phyloP scores from a whole-genome alignment of 176 grass and related monocot genomes.

The Eleusine indica region DNA sequence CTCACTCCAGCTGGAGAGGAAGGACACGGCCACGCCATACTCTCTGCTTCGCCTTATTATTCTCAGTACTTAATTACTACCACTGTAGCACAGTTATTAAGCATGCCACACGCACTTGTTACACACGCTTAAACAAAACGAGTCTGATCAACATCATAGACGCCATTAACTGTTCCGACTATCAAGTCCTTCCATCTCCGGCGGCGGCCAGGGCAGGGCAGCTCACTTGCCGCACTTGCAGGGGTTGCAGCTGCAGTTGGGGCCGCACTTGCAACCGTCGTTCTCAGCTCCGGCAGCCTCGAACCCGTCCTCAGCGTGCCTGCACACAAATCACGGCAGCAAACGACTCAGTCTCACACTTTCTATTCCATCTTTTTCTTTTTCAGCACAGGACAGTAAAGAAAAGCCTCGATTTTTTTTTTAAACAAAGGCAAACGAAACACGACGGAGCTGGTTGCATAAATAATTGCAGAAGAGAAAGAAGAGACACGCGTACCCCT shows the following conservation, averaged over 20 bases:
- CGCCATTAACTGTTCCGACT: neutral
- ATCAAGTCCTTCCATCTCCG: constrained; percentile 1
- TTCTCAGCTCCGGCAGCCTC: constrained; percentile 56
- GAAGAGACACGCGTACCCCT: constrained; percentile 38
- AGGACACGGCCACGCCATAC: no score
- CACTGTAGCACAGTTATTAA: neutral
- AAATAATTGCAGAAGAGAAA: neutral
- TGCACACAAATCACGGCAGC: neutral
- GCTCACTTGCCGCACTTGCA: constrained; percentile 75
- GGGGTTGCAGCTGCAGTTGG: constrained; percentile 71
- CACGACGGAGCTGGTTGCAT: no score
- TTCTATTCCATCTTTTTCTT: neutral
- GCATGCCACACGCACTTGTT: neutral
- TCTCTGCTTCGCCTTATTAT: no score
- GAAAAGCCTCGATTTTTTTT: no score
- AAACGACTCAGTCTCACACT: neutral
- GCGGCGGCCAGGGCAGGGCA: neutral
- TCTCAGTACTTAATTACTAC: no score
- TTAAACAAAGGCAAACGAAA: no score
- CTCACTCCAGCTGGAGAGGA: no score
- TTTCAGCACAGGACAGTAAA: neutral
- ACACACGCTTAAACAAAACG: neutral
- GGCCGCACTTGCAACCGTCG: constrained; percentile 68
- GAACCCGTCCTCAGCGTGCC: constrained; percentile 42
- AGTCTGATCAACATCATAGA: neutral